Base-by-base conservation (phyloP, 306 rosid genomes). In the Lathyrus sativus region DNA sequence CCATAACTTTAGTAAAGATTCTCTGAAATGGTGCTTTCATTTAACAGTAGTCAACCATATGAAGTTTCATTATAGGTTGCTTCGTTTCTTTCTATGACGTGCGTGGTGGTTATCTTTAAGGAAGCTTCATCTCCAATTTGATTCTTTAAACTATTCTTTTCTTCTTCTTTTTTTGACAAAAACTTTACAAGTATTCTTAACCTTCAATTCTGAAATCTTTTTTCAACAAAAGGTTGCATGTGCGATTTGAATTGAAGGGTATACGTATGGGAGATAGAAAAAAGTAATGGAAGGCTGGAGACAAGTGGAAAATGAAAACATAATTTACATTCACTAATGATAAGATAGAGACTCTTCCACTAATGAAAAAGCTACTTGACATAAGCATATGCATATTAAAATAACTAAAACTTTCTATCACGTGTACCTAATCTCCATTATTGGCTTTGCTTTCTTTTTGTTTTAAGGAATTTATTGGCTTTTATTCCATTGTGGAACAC, bases 261-360 rank as follows among this genome's bases (percentile, higher is more conserved):
- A 62, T 3, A 48, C 66, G 26, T 41, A 63, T 22, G n/a, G 24
- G 41, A 39, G 22, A 19, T 7, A 22, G 38, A 14, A 65, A 81
- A 49, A 63, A 51, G 3, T 6, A 62, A 17, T 6, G 28, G 22
- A 31, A n/a, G 39, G 39, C 39, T 35, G 39, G 9, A 60, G 9
- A 15, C 31, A 48, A 39, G 51, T 1, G 11, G 39, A 64, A 15
- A 37, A 42, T 9, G 11, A 15, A 42, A 17, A 43, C 55, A 53
- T 54, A 26, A 45, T 45, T 28, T 64, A 24, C 43, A 29, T 70
- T 42, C 43, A 68, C 70, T 70, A 63, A 80, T 74, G 68, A 80
- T 80, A 72, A 76, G 85, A 74, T 68, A 63, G 74, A 74, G 86
- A 78, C 79, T 33, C 63, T 62, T 51, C 75, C 83, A 75, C 83